Base-by-base conservation (phyloP, 805 yeast genomes). In the Sporopachydermia lactativora region DNA sequence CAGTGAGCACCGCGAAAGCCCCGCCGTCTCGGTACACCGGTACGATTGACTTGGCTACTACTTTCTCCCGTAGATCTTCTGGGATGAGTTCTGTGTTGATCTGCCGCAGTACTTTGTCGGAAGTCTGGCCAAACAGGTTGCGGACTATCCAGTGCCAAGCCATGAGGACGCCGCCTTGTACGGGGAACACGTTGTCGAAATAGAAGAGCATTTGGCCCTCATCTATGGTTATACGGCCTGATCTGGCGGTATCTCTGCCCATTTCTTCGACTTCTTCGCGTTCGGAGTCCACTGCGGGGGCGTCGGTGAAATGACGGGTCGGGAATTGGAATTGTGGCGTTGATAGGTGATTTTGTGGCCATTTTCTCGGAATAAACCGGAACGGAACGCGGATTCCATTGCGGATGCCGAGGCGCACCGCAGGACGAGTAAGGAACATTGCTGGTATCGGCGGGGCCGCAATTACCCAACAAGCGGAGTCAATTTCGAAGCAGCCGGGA, bases 11-110 rank as follows among this genome's bases (percentile, higher is more conserved):
- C 31, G 84, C 92, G 66, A 89, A 88, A 2, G 85, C 96, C 37
- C 97, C 97, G 40, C 96, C 95, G 53, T 92, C 98, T 45, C 94
- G 66, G 42, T 65, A 66, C 42, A 88, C 70, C 0, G 92, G 81
- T 19, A 78, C 72, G 19, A 84, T 67, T 2, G 77, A 75, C 4
- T 71, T 65, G 39, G 84, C 62, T 18, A 66, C 59, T 17, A 77
- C 50, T 14, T 49, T 11, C 3, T 19, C 13, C 19, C 15, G 40
- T 3, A 45, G 45, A 18, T 38, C 52, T 3, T 31, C 28, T 13
- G 61, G 58, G 15, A 57, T 37, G n/a, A 51, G 42, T 14, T 39
- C 45, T 18, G 43, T 39, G 4, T 45, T 28, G 16, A 45, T 43
- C 18, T 51, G 39, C 4, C 31, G 15, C n/a, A 42, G 45, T 19